Evolutionary conservation across 108 stramenopile genomes (phyloP).

Genomic region (Cyclotella baltica): DNA sequence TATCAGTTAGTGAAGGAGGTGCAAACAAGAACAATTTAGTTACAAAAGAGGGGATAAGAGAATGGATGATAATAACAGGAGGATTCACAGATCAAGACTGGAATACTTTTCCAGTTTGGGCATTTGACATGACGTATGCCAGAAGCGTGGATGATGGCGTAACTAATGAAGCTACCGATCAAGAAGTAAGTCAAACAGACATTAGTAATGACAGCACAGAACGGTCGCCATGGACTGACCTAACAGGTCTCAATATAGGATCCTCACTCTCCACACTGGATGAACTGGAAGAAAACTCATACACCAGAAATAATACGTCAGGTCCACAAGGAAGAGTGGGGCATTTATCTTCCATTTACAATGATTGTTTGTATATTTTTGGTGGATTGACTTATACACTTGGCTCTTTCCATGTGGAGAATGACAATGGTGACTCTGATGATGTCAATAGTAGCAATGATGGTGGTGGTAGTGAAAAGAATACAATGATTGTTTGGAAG

Average conservation of each 20-base stretch:
- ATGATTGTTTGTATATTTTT: conserved; percentile 52
- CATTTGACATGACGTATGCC: conserved; percentile 41
- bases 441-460: not conserved
- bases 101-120: conserved; percentile 54
- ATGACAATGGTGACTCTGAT: conserved; percentile 6
- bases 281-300: not conserved
- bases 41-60: conserved; percentile 47
- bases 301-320: not conserved
- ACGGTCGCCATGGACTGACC: conserved; percentile 18
- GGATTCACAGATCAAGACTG: conserved; percentile 59
- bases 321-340: conserved; percentile 50
- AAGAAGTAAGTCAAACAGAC: not conserved
- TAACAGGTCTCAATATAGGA: conserved; percentile 5
- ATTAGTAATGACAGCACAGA: not conserved
- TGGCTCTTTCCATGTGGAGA: conserved; percentile 40
- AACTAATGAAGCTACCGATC: not conserved
- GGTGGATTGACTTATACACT: conserved; percentile 46
- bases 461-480: not conserved
- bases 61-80: conserved; percentile 54
- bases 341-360: conserved; percentile 39
- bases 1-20: no score
- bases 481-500: conserved; percentile 44
- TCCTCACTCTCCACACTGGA: not conserved
- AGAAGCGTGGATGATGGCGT: not conserved
- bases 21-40: no score